Conservation (phyloP, 208 protist genomes). For the Tritrichomonas foetus region DNA sequence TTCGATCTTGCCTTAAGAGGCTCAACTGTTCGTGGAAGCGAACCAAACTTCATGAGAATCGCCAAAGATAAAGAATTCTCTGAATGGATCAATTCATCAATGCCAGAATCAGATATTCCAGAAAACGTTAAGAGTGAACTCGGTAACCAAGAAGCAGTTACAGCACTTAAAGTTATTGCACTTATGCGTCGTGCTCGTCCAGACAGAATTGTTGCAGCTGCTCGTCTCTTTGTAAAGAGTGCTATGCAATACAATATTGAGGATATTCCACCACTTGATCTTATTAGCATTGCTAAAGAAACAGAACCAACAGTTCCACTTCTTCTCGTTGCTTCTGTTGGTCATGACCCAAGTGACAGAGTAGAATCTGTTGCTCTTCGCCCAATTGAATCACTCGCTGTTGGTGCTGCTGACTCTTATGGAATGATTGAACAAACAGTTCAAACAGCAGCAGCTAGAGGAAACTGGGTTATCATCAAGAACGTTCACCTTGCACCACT, state of each 20-base stretch:
- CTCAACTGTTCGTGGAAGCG: neutral
- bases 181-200: constrained; percentile 52
- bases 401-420: constrained; percentile 85
- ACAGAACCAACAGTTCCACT: constrained; percentile 62
- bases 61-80: neutral
- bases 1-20: neutral
- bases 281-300: constrained; percentile 60
- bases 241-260: constrained; percentile 58
- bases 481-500: constrained; percentile 89
- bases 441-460: constrained; percentile 62
- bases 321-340: constrained; percentile 72
- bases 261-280: neutral
- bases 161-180: neutral
- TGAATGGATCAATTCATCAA: constrained; percentile 65
- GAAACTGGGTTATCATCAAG: constrained; percentile 91
- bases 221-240: constrained; percentile 52
- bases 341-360: constrained; percentile 75
- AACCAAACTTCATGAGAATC: neutral
- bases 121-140: neutral
- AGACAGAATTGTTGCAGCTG: constrained; percentile 57
- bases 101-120: constrained; percentile 76
- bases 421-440: constrained; percentile 78
- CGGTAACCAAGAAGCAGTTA: neutral
- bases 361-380: constrained; percentile 74
- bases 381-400: constrained; percentile 68